These are phyloP conservation scores for Blastobotrys arbuscula DNA, from an alignment of 1,139 yeast species.

Conservation along the genomic window DNA sequence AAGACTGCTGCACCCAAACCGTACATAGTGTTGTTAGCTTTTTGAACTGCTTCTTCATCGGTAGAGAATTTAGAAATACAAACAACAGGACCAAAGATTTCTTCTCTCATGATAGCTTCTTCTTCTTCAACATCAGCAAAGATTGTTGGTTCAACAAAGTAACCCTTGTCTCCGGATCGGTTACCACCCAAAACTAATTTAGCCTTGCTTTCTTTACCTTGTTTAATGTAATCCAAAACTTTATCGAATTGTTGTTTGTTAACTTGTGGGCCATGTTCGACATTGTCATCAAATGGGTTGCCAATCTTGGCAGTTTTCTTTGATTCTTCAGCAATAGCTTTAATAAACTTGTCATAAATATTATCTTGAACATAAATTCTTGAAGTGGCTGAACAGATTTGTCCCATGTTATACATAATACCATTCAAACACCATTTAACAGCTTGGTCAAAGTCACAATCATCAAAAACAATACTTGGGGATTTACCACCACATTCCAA, in stretches of 20 bases:
- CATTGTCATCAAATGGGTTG: slow-evolving; percentile 40
- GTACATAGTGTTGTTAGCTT: slow-evolving; percentile 68
- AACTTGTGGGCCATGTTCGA: slow-evolving; percentile 75
- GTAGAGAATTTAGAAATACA: slow-evolving; percentile 63
- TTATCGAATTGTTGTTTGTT: slow-evolving; percentile 63
- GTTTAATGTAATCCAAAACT: slow-evolving; percentile 58
- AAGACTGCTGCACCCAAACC: slow-evolving; percentile 84
- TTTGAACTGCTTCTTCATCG: slow-evolving; percentile 61
- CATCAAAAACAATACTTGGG: slow-evolving; percentile 69
- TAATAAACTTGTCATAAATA: slow-evolving; percentile 59
- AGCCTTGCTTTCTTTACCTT: slow-evolving; percentile 71
- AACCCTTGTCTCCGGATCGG: slow-evolving; percentile 67
- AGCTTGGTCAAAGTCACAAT: slow-evolving; percentile 61
- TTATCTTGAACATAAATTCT: slow-evolving; percentile 74
- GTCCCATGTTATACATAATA: slow-evolving; percentile 77
- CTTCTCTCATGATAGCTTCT: slow-evolving; percentile 61
- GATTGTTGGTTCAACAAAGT: slow-evolving; percentile 62
- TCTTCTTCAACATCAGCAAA: slow-evolving; percentile 59
- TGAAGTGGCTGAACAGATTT: slow-evolving; percentile 83
- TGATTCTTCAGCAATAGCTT: slow-evolving; percentile 52
- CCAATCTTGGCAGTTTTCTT: slow-evolving; percentile 34
- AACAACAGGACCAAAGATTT: slow-evolving; percentile 85
- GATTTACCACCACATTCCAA: slow-evolving; percentile 85
- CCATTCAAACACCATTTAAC: slow-evolving; percentile 54
- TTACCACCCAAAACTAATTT: slow-evolving; percentile 52